These are phyloP conservation scores for Biancaea sappan DNA, from an alignment of 306 rosid genomes.

Conservation along the genomic window DNA sequence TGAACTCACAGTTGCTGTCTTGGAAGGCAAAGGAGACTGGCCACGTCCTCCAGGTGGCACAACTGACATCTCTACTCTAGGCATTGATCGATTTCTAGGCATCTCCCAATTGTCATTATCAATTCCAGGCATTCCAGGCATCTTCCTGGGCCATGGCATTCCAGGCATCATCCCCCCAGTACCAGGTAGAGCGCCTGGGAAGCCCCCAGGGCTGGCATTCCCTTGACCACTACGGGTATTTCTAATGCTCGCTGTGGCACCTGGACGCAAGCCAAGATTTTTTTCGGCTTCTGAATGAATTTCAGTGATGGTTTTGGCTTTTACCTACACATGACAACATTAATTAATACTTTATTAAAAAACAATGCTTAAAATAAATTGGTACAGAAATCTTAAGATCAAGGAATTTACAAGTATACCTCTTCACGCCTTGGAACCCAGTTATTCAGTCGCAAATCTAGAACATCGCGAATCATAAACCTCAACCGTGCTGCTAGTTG, in stretches of 20 bases:
- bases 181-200: slow-evolving; percentile 75
- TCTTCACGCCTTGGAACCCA: slow-evolving; percentile 99
- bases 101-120: slow-evolving; percentile 95
- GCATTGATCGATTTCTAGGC: slow-evolving; percentile 62
- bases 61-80: slow-evolving; percentile 67
- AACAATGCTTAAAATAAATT: background rate
- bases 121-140: slow-evolving; percentile 92
- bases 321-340: slow-evolving; percentile 54
- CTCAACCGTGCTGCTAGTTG: slow-evolving; percentile 80
- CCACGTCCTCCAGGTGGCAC: slow-evolving; percentile 63
- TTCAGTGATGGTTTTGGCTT: slow-evolving; percentile 93
- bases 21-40: slow-evolving; percentile 59
- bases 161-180: slow-evolving; percentile 98
- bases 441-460: slow-evolving; percentile 78
- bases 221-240: slow-evolving; percentile 70
- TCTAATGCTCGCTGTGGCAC: slow-evolving; percentile 91
- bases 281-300: slow-evolving; percentile 96
- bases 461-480: slow-evolving; percentile 86
- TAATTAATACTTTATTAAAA: slow-evolving; percentile 3
- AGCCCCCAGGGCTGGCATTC: slow-evolving; percentile 63
- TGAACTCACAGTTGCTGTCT: slow-evolving; percentile 55
- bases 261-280: slow-evolving; percentile 95
- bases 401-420: slow-evolving; percentile 45
- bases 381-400: background rate
- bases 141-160: slow-evolving; percentile 90